Base-by-base conservation (phyloP, 139 green algal genomes). In the Edaphochlamys debaryana region DNA sequence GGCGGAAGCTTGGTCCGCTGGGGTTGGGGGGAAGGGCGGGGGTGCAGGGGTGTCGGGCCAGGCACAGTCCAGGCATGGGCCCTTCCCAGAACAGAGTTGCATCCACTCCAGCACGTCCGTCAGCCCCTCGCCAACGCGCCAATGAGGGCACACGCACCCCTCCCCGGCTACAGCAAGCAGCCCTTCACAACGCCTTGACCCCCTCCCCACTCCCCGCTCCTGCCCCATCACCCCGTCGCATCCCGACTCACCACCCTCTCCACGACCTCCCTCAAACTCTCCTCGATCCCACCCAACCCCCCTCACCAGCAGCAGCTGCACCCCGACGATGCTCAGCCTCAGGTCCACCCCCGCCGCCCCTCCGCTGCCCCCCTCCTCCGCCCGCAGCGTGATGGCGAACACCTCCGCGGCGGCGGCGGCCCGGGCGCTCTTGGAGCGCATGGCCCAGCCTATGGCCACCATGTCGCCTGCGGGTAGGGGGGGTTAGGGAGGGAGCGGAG, bases 261-360 rank as follows among this genome's bases (percentile, higher is more conserved):
- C n/a, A n/a, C n/a, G n/a, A n/a, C n/a, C n/a, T n/a, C n/a, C n/a
- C n/a, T n/a, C n/a, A n/a, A n/a, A n/a, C n/a, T n/a, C n/a, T n/a
- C n/a, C n/a, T n/a, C n/a, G n/a, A n/a, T n/a, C n/a, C n/a, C 25
- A 41, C 42, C 69, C 69, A 63, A 6, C 52, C 9, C 13, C 48
- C n/a, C 72, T 25, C 58, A 85, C 82, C 87, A 77, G 82, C 37
- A 92, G 84, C 72, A 89, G 73, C 41, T 75, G 67, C 58, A 92
- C 82, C 66, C 32, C 80, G n/a, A 42, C 23, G 11, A 85, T 63
- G 27, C n/a, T 38, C 80, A 87, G 76, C 41, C 66, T 37, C 40
- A 69, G 45, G 29, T 67, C 45, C 25, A 0, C 64, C 15, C 29
- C n/a, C 72, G 0, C 27, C 32, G 48, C 50, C 50, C 56, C 32